Conservation (phyloP, 345 rosid genomes). For the Populus simonii region DNA sequence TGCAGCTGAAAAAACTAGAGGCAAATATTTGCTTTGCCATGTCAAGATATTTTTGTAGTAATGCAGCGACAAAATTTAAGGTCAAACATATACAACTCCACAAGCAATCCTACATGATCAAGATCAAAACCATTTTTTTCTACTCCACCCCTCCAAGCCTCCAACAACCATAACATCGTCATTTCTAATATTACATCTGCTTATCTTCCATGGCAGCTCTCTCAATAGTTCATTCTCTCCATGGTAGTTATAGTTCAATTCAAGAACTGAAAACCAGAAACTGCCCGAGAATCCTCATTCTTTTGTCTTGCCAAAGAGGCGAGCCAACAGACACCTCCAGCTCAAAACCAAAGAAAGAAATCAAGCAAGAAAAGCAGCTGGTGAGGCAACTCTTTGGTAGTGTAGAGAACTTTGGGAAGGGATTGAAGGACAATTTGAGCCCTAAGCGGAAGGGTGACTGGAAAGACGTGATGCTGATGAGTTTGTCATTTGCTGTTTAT, state of each 20-base stretch:
- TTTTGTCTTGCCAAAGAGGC: constrained; percentile 25
- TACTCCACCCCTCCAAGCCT: background rate
- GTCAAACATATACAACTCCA: background rate
- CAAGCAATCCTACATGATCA: background rate
- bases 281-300: constrained; percentile 1
- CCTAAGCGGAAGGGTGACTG: constrained; percentile 71
- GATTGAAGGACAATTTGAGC: constrained; percentile 41
- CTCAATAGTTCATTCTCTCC: constrained; percentile 17
- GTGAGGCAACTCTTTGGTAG: constrained; percentile 14
- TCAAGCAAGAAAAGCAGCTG: constrained; percentile 11
- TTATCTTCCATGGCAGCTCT: constrained; percentile 46
- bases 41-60: background rate
- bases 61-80: background rate
- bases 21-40: background rate
- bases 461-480: constrained; percentile 72
- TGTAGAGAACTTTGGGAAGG: constrained; percentile 35
- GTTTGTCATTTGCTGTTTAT: constrained; percentile 81
- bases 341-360: constrained; percentile 29
- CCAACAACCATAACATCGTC: background rate
- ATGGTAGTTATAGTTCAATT: background rate
- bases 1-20: background rate
- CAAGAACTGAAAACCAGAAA: constrained; percentile 19
- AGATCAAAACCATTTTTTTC: background rate
- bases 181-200: background rate
- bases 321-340: constrained; percentile 21